Evolutionary conservation across 2,329 filamentous ascomycete genomes (phyloP).

Genomic region (Hypomyces rosellus): DNA sequence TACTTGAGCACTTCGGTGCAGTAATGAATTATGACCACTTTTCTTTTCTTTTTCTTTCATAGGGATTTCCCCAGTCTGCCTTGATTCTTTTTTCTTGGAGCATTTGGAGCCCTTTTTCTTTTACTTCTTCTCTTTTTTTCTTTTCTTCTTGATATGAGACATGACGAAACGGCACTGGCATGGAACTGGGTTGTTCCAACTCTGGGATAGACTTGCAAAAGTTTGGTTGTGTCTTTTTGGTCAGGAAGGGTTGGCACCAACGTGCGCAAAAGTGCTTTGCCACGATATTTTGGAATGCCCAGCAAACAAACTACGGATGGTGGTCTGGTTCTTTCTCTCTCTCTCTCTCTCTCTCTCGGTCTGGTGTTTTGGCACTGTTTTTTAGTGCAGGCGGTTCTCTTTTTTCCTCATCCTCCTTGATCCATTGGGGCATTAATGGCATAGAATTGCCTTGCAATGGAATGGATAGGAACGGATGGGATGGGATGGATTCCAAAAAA

Average conservation of each 20-base stretch:
- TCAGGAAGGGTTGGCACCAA: not conserved
- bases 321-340: not conserved
- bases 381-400: not conserved
- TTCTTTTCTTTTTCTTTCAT: not conserved
- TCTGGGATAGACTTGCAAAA: not conserved
- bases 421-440: not conserved
- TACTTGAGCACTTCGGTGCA: slow-evolving; percentile 5
- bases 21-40: slow-evolving; percentile 10
- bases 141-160: slow-evolving; percentile 7
- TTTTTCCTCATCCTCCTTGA: not conserved
- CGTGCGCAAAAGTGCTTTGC: slow-evolving; percentile 2
- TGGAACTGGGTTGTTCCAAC: not conserved
- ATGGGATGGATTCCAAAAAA: not conserved
- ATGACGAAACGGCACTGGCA: slow-evolving; percentile 8
- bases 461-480: not conserved
- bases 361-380: not conserved
- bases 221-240: slow-evolving; percentile 6
- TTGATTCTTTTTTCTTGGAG: too few relatives aligned
- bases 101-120: not conserved
- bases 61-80: too few relatives aligned
- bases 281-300: not conserved
- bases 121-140: not conserved
- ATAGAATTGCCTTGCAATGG: not conserved
- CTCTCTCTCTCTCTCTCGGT: not conserved
- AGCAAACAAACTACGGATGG: not conserved